A percentile compares a stretch with the other conserved stretches of the same genome.
Conservation (phyloP, 2,329 filamentous ascomycete species). For the Alternaria tenuissima region DNA sequence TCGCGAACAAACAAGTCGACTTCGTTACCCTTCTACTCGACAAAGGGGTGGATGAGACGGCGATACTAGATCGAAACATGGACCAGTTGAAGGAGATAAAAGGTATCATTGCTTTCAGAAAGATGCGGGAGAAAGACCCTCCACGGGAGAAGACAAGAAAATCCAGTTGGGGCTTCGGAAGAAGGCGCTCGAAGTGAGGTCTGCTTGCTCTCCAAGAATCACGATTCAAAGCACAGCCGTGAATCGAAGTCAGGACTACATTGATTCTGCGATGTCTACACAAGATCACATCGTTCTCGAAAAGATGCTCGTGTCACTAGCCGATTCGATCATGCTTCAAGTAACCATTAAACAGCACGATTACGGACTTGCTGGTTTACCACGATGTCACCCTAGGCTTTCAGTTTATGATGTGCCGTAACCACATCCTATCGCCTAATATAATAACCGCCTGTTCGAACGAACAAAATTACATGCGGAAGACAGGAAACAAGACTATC, state of each 20-base stretch:
- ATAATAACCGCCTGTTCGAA: no score
- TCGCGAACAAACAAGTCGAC: slow-evolving; percentile 15
- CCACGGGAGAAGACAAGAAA: background rate
- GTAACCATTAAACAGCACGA: background rate
- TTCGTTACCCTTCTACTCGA: slow-evolving; percentile 25
- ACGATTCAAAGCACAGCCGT: background rate
- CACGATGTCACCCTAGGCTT: background rate
- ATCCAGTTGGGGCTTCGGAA: background rate
- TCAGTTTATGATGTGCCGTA: background rate
- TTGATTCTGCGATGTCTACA: background rate
- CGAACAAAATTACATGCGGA: no score
- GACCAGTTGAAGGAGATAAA: slow-evolving; percentile 20
- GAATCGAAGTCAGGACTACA: background rate
- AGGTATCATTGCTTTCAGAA: slow-evolving; percentile 10
- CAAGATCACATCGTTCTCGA: background rate
- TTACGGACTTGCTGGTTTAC: background rate
- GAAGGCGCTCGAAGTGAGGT: background rate
- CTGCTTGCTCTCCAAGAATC: background rate
- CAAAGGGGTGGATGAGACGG: slow-evolving; percentile 16
- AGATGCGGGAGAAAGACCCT: background rate
- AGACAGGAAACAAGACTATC: no score
- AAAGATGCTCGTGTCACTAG: slow-evolving; percentile 1
- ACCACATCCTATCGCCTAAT: background rate
- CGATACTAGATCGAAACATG: slow-evolving; percentile 15
- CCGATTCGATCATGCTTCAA: background rate